These are phyloP conservation scores for Diutina scorzettiae DNA, from an alignment of 1,139 yeast genomes.

Conservation along the genomic window DNA sequence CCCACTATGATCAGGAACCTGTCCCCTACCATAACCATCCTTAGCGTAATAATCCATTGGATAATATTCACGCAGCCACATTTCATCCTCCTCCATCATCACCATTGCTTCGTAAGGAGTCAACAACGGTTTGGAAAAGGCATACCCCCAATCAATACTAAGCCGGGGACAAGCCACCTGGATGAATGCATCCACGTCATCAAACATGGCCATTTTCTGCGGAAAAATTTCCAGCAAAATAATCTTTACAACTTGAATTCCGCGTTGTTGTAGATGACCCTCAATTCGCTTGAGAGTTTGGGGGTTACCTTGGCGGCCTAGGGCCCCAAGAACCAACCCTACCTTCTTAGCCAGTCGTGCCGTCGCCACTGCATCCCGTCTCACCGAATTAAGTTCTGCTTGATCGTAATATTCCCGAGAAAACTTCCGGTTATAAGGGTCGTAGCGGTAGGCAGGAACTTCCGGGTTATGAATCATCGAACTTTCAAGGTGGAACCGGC, in stretches of 20 bases:
- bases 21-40: slow-evolving; percentile 91
- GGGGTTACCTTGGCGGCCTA: slow-evolving; percentile 93
- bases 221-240: slow-evolving; percentile 91
- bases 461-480: slow-evolving; percentile 97
- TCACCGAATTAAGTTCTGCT: slow-evolving; percentile 59
- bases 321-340: slow-evolving; percentile 86
- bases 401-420: slow-evolving; percentile 86
- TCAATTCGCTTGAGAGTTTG: slow-evolving; percentile 61
- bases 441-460: slow-evolving; percentile 85
- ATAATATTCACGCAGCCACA: slow-evolving; percentile 56
- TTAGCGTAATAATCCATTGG: slow-evolving; percentile 94
- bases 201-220: slow-evolving; percentile 83
- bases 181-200: slow-evolving; percentile 87
- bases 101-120: slow-evolving; percentile 98
- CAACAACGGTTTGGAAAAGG: slow-evolving; percentile 79
- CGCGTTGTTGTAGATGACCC: slow-evolving; percentile 34
- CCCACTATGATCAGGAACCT: slow-evolving; percentile 35
- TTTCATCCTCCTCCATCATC: slow-evolving; percentile 57
- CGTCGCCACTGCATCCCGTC: slow-evolving; percentile 57
- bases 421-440: slow-evolving; percentile 86
- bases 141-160: slow-evolving; percentile 98
- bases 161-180: slow-evolving; percentile 97
- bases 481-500: slow-evolving; percentile 88
- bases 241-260: slow-evolving; percentile 66
- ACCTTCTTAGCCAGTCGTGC: slow-evolving; percentile 56